Conservation (phyloP, 768 basidiomycete genomes). For the Hydnomerulius pinastri region DNA sequence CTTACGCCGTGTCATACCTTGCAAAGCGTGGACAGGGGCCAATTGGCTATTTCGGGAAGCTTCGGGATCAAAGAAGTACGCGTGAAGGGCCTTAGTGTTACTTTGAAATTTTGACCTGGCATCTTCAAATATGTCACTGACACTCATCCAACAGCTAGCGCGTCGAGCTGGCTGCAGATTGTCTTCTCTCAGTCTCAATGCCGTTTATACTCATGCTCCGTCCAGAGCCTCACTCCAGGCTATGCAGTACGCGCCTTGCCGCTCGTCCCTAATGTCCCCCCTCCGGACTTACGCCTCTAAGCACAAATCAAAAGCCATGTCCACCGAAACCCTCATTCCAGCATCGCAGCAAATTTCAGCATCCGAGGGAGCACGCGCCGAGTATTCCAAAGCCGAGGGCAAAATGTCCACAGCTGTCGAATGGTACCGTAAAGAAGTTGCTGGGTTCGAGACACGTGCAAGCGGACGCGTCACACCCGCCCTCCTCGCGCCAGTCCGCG, state of each 20-base stretch:
- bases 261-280: background rate
- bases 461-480: slow-evolving; percentile 76
- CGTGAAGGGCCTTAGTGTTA: background rate
- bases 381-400: slow-evolving; percentile 62
- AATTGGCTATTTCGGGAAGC: no score
- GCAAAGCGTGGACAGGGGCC: no score
- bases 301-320: slow-evolving; percentile 37
- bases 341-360: slow-evolving; percentile 65
- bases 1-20: no score
- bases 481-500: slow-evolving; percentile 67
- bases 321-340: slow-evolving; percentile 64
- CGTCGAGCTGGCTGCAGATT: background rate
- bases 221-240: background rate
- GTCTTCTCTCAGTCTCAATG: background rate
- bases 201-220: background rate
- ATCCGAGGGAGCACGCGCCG: slow-evolving; percentile 52
- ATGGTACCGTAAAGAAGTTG: slow-evolving; percentile 77
- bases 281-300: slow-evolving; percentile 31
- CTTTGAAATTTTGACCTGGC: background rate
- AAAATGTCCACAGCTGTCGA: slow-evolving; percentile 69
- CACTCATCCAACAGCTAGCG: background rate
- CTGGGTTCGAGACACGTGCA: slow-evolving; percentile 68
- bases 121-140: slow-evolving; percentile 2
- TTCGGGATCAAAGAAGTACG: background rate
- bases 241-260: background rate